A percentile compares a stretch with the other conserved stretches of the same genome.
These are phyloP conservation scores for Bacidia gigantensis DNA, from an alignment of 495 filamentous ascomycete species.

Conservation along the genomic window DNA sequence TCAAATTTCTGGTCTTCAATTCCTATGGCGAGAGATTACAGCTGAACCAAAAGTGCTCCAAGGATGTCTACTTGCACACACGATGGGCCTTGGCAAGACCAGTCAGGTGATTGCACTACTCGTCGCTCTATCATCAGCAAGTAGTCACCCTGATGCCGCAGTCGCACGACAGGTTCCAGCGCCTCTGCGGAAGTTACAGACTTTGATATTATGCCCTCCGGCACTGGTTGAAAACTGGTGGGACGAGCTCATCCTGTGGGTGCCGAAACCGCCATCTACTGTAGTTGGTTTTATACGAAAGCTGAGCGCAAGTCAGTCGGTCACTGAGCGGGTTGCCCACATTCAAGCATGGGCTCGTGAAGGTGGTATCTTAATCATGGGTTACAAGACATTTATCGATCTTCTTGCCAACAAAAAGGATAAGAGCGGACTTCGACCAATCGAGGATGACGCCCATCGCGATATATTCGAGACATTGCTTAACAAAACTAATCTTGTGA, in stretches of 20 bases:
- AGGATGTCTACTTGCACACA: conserved; percentile 79
- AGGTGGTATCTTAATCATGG: conserved; percentile 63
- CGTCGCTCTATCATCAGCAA: conserved; percentile 54
- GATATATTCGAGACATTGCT: conserved; percentile 35
- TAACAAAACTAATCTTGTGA: conserved; percentile 53
- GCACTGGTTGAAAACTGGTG: conserved; percentile 69
- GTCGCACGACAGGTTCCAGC: conserved; percentile 54
- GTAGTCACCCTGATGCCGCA: conserved; percentile 39
- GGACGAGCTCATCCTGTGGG: conserved; percentile 63
- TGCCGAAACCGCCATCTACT: conserved; percentile 25
- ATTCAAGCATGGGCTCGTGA: conserved; percentile 45
- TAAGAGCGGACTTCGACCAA: conserved; percentile 6
- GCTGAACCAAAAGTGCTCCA: conserved; percentile 36
- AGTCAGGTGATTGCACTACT: conserved; percentile 79
- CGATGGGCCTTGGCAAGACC: conserved; percentile 90
- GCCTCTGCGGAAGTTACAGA: conserved; percentile 44
- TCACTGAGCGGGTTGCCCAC: conserved; percentile 25
- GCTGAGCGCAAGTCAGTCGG: conserved; percentile 25
- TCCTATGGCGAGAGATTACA: conserved; percentile 80
- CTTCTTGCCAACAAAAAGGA: conserved; percentile 27
- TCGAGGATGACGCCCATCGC: conserved; percentile 26
- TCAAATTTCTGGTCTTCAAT: conserved; percentile 60
- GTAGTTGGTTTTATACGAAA: conserved; percentile 40
- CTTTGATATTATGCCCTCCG: conserved; percentile 63
- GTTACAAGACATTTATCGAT: conserved; percentile 53